These are phyloP conservation scores for Magnaporthiopsis incrustans DNA, from an alignment of 2,329 filamentous ascomycete genomes.

Conservation along the genomic window DNA sequence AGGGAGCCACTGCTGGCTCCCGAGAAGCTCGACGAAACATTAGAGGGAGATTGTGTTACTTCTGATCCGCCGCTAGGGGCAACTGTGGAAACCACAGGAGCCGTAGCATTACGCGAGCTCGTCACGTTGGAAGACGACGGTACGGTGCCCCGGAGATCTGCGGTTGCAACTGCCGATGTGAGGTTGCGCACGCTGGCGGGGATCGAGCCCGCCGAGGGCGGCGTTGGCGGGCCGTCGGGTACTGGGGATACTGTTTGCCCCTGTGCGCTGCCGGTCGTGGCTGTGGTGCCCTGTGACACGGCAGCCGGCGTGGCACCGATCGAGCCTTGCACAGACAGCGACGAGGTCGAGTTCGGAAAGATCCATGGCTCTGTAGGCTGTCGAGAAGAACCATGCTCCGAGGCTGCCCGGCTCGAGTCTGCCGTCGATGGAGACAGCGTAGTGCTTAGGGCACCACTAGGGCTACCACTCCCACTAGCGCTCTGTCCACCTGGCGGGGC, in stretches of 20 bases:
- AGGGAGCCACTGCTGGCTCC: background rate
- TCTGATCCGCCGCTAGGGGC: background rate
- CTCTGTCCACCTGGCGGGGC: too few relatives aligned
- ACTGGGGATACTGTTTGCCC: background rate
- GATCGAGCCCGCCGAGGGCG: background rate
- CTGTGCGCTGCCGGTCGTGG: background rate
- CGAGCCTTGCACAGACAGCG: background rate
- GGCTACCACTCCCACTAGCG: too few relatives aligned
- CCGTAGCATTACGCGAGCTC: background rate
- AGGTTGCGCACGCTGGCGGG: background rate
- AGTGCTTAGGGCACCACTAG: too few relatives aligned
- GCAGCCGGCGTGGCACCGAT: background rate
- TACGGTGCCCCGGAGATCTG: background rate
- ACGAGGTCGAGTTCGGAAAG: background rate
- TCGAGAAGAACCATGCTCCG: background rate
- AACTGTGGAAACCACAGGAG: background rate
- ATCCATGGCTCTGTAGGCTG: background rate
- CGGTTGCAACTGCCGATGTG: background rate
- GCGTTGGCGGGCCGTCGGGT: background rate
- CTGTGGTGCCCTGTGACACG: background rate
- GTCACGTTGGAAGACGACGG: background rate
- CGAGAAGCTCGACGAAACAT: background rate
- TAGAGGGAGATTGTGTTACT: background rate
- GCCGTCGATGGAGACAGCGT: too few relatives aligned
- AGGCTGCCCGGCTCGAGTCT: too few relatives aligned